These are phyloP conservation scores for Jacaranda mimosifolia DNA, from an alignment of 257 asterid genomes.

Conservation along the genomic window DNA sequence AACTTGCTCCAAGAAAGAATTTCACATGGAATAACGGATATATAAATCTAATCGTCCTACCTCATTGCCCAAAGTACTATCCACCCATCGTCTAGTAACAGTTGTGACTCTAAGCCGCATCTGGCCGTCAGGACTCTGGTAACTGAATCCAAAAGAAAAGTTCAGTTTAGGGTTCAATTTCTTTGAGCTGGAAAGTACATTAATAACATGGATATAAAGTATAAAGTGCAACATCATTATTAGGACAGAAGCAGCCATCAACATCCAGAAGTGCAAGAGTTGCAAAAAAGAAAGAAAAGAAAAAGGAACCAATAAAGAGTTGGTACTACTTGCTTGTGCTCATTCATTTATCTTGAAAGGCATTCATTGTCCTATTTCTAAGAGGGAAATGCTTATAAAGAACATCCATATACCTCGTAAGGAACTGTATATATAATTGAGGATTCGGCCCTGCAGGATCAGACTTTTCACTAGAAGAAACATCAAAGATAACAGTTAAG, in stretches of 20 bases:
- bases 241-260: no score
- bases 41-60: conserved; percentile 45
- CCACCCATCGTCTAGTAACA: conserved; percentile 86
- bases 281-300: not conserved
- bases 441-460: conserved; percentile 80
- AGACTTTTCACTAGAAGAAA: conserved; percentile 92
- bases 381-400: not conserved
- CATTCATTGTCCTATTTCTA: conserved; percentile 18
- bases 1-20: conserved; percentile 2
- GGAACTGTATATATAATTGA: conserved; percentile 83
- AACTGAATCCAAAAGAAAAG: conserved; percentile 58
- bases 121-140: conserved; percentile 84
- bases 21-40: conserved; percentile 15
- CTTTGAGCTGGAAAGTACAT: conserved; percentile 9
- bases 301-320: not conserved
- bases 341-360: not conserved
- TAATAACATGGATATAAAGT: conserved; percentile 1
- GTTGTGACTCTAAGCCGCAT: conserved; percentile 89
- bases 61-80: conserved; percentile 81
- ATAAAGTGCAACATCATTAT: conserved; percentile 6
- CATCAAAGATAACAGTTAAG: conserved; percentile 94
- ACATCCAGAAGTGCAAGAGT: not conserved
- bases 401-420: conserved; percentile 74
- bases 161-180: conserved; percentile 11
- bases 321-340: no score